Evolutionary conservation across 805 yeast species (phyloP), one percentile per base, ranked within the genome.

Genomic region (Saturnispora diversa): DNA sequence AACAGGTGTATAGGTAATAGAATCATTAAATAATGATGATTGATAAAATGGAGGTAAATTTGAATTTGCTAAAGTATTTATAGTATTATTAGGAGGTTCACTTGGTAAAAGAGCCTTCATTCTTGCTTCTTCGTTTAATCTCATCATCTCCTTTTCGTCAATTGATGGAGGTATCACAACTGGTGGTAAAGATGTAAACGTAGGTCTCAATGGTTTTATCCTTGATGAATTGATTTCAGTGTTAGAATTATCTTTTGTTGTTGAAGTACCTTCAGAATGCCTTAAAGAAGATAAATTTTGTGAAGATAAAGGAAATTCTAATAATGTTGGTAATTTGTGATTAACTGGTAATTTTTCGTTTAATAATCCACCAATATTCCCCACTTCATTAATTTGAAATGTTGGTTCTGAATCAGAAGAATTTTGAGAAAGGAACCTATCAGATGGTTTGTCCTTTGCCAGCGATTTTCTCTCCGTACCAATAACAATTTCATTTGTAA

Each of bases 401-500:
- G 19, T n/a, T 16, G 35, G 37, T 6, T n/a, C 45, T 41, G 27
- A 40, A 40, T 8, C 43, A 26, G 20, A 13, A 12, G 32, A 10
- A 20, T 11, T 16, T 11, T 40, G 19, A 10, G 30, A 19, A 6
- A 45, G 33, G 38, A 41, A 22, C 44, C 42, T 31, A 40, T 35
- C 29, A 9, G 39, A 35, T 5, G 32, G 8, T 29, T 48, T 52
- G 26, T 47, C 43, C 46, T 67, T 50, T 6, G 59, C 51, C 6
- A 50, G 50, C 4, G 55, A 28, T 44, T 65, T 68, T 47, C 90
- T 64, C 50, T 75, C 80, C 0, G 94, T 86, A 3, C 97, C 97
- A 21, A 87, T 70, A 17, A 84, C 68, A 2, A 86, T 72, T 57
- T 84, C 95, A 2, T 85, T 74, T 38, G 87, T 84, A 53, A 85